phyloP scores from a whole-genome alignment of 1,284 basidiomycete genomes.

The Vanrija pseudolonga region DNA sequence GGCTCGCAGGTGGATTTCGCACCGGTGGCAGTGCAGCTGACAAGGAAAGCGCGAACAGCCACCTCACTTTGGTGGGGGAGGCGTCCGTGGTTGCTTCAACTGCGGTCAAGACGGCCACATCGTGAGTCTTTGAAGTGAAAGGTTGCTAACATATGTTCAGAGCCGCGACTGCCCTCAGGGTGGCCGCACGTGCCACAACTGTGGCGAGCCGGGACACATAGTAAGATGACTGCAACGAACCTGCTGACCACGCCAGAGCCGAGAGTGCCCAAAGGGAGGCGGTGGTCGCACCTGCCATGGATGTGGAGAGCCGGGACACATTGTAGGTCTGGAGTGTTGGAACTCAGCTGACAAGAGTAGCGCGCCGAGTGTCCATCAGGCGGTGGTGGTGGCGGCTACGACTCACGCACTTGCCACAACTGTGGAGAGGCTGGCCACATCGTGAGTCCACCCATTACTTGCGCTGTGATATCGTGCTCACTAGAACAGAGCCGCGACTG shows the following conservation, averaged over 20 bases:
- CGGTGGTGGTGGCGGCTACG: conserved; percentile 5
- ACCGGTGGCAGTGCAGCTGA: not conserved
- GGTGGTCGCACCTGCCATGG: conserved; percentile 17
- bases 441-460: not conserved
- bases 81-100: conserved; percentile 6
- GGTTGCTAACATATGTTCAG: not conserved
- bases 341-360: not conserved
- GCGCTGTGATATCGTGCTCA: not conserved
- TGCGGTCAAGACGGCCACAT: conserved; percentile 7
- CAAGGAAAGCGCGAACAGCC: not conserved
- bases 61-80: conserved; percentile 6
- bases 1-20: not conserved
- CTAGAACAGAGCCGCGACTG: not conserved
- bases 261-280: conserved; percentile 3
- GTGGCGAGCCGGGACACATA: conserved; percentile 15
- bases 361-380: conserved; percentile 11
- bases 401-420: conserved; percentile 4
- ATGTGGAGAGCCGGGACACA: conserved; percentile 23
- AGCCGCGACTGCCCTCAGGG: conserved; percentile 2
- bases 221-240: not conserved
- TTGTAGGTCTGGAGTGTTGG: conserved; percentile 2
- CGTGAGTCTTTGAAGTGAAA: not conserved
- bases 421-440: conserved; percentile 9
- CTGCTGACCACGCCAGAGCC: not conserved
- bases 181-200: conserved; percentile 8